Percentiles rank a stretch among this genome's conserved stretches.
phyloP scores from a whole-genome alignment of 345 rosid species.

The Dipteronia sinensis region DNA sequence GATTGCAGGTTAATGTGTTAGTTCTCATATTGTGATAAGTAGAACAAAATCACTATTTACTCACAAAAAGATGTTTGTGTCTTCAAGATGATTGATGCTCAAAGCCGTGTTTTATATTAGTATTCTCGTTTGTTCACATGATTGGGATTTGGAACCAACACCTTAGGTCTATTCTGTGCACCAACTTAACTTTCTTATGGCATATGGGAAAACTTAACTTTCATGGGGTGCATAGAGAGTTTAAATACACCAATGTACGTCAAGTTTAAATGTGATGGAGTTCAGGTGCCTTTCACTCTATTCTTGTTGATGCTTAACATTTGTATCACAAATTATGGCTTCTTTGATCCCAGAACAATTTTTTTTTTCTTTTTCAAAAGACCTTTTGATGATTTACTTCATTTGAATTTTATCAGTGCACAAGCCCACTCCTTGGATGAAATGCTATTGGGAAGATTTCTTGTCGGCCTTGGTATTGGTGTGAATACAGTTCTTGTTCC shows the following conservation, averaged over 20 bases:
- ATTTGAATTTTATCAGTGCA: slow-evolving; percentile 53
- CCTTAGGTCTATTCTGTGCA: not conserved
- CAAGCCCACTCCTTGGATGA: slow-evolving; percentile 75
- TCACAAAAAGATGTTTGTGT: too few relatives aligned
- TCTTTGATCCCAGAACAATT: not conserved
- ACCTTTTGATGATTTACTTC: slow-evolving; percentile 12
- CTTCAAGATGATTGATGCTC: too few relatives aligned
- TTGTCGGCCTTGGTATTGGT: slow-evolving; percentile 86
- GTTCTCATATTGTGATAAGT: not conserved
- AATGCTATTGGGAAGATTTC: slow-evolving; percentile 74
- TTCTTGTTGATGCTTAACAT: not conserved
- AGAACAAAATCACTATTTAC: not conserved
- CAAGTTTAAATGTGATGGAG: not conserved
- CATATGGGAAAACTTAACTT: not conserved
- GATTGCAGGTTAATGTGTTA: not conserved
- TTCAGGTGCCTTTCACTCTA: not conserved
- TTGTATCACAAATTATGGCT: not conserved
- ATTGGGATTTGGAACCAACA: not conserved
- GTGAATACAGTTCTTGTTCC: slow-evolving; percentile 82
- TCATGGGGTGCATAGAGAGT: not conserved
- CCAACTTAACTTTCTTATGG: not conserved
- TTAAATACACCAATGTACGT: not conserved
- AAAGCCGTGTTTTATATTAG: not conserved
- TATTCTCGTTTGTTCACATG: not conserved
- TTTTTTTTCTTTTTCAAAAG: not conserved